Base-by-base conservation (phyloP, 108 stramenopile genomes). In the Epipyxis sp. region DNA sequence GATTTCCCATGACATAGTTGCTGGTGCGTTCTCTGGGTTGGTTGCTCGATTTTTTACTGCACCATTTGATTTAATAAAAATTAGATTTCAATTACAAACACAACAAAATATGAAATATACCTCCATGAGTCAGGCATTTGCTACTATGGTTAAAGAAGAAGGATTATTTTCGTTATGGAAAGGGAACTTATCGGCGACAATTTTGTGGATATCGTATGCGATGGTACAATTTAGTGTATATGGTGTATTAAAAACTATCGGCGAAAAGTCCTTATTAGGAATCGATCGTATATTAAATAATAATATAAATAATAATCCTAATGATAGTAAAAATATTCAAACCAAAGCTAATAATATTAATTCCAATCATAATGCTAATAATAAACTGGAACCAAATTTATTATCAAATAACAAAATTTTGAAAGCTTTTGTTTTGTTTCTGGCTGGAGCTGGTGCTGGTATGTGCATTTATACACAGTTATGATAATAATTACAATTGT, bases 41-140 rank as follows among this genome's bases (percentile, higher is more conserved):
- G 77, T 85, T n/a, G 69, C 77, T 37, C 59, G 83, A n/a, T 25
- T 78, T 2, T 72, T 89, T n/a, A 93, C 91, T 10, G 94, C 93
- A 35, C 96, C 96, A 44, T 78, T 97, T 20, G 96, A 97, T 79
- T 80, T 95, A 25, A 72, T 94, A 32, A 92, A 94, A 59, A 97
- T 97, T 44, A 88, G 96, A 68, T 82, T 87, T 35, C 94, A 94
- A 67, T 76, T 93, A 27, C 32, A 69, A n/a, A 0, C 1, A 20
- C 74, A 86, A 0, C 43, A 77, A 3, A 44, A 43, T 29, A 0
- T 1, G 13, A 76, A 86, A 0, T 44, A 74, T 6, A 76, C 79
- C 45, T 45, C 80, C 59, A 3, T 87, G 81, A 57, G 40, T 43
- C 41, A 78, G 43, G 40, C 81, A 59, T 43, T 44, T 42, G 59